phyloP scores from a whole-genome alignment of 1,284 basidiomycete genomes.

The Butyriboletus appendiculatus region DNA sequence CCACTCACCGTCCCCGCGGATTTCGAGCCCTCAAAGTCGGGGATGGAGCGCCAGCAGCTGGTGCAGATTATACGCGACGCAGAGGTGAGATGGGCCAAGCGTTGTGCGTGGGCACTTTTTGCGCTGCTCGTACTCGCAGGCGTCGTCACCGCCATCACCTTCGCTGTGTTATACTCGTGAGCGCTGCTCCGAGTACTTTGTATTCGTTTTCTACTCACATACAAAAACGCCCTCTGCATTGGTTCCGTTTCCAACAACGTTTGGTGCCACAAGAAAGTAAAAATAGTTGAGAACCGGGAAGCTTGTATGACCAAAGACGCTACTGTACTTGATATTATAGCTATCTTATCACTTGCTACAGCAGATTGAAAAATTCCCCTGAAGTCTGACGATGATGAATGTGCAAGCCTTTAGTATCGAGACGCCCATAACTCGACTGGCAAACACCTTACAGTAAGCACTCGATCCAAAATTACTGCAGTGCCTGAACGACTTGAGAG shows the following conservation, averaged over 20 bases:
- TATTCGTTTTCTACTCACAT: background rate
- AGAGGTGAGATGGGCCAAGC: constrained; percentile 44
- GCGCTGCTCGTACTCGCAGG: constrained; percentile 20
- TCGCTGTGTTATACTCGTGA: constrained; percentile 1
- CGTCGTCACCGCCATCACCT: constrained; percentile 11
- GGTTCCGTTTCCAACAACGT: background rate
- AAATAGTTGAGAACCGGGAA: background rate
- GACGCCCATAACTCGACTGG: background rate
- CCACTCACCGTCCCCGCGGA: constrained; percentile 38
- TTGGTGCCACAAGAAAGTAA: background rate
- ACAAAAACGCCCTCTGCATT: background rate
- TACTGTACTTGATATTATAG: background rate
- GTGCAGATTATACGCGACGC: constrained; percentile 35
- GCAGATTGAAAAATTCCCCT: background rate
- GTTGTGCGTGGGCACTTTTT: constrained; percentile 35
- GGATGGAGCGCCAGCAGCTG: constrained; percentile 44
- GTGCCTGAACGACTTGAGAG: background rate
- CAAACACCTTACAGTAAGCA: background rate
- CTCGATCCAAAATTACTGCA: background rate
- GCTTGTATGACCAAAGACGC: background rate
- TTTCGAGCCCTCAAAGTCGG: constrained; percentile 50
- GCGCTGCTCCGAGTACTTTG: too few species aligned
- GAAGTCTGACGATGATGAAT: background rate
- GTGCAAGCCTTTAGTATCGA: background rate
- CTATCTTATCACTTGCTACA: background rate